Base-by-base conservation (phyloP, 352 stramenopile species). In the Globisporangium sylvaticum region DNA sequence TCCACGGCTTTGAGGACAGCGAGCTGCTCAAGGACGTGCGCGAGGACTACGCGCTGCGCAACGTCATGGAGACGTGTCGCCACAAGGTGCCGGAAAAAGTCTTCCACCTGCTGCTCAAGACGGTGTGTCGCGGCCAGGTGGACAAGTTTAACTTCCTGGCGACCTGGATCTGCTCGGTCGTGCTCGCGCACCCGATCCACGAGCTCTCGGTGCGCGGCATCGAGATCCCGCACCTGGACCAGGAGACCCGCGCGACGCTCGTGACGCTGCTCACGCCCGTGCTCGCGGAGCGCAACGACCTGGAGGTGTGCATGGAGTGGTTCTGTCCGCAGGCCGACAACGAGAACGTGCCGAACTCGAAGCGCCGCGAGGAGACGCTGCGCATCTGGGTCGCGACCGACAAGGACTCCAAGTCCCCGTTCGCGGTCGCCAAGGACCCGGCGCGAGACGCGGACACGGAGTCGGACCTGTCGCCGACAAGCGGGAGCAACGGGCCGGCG, bases 81-180 rank as follows among this genome's bases (percentile, higher is more conserved):
- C 84, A 91, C 74, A 83, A 83, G 52, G 86, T 94, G 67, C 84
- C 86, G 0, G 85, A 94, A 64, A 79, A 94, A 58, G 87, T 94
- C 29, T 96, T 94, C 68, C 80, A 83, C 32, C 74, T 93, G 55
- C 75, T 94, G 44, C 81, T 94, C 62, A 90, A 91, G 72, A 91
- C 89, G 46, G 88, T 95, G 37, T 96, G 88, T 64, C 82, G 78
- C 37, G 87, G 88, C 32, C 87, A 94, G 65, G 78, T 95, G 25
- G 87, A 96, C 74, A 94, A 94, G 74, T 96, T 96, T 60, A 94
- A 96, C 66, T 94, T 94, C 62, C 66, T 95, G 32, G 85, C 87
- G 58, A 93, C 83, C 31, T 96, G 88, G 88, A 94, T 96, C 72
- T 89, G 81, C 65, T 72, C 72, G 18, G 83, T 96, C 31, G 88